Conservation (phyloP, 495 filamentous ascomycete species). For the Evansstolkia leycettana region DNA sequence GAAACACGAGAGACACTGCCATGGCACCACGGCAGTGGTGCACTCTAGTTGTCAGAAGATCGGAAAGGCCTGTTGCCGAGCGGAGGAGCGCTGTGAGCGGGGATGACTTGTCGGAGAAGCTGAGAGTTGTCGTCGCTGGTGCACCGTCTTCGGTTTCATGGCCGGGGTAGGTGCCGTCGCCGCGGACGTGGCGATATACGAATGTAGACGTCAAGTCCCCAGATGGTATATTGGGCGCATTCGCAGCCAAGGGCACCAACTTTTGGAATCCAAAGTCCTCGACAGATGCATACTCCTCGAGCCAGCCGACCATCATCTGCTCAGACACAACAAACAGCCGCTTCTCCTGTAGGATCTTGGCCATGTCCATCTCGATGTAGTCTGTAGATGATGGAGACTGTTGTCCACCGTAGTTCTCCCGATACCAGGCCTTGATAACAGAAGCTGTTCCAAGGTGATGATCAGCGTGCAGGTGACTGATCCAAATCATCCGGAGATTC, state of each 20-base stretch:
- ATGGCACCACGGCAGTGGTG: constrained; percentile 68
- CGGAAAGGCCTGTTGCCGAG: constrained; percentile 27
- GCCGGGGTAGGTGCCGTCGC: constrained; percentile 17
- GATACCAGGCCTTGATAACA: constrained; percentile 68
- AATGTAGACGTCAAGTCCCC: constrained; percentile 4
- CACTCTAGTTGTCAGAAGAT: constrained; percentile 47
- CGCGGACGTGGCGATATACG: constrained; percentile 17
- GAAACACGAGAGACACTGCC: constrained; percentile 66
- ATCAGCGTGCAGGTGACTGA: constrained; percentile 92
- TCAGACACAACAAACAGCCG: constrained; percentile 51
- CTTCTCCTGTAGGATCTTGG: constrained; percentile 28
- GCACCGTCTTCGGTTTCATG: background rate
- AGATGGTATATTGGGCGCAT: background rate
- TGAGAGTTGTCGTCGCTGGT: constrained; percentile 10
- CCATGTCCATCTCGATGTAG: constrained; percentile 15
- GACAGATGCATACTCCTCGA: constrained; percentile 64
- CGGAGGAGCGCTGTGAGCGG: constrained; percentile 23
- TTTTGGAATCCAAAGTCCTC: constrained; percentile 65
- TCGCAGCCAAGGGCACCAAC: constrained; percentile 34
- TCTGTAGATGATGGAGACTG: constrained; percentile 9
- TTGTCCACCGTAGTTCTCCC: constrained; percentile 31
- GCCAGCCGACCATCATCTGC: constrained; percentile 52
- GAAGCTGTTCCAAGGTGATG: constrained; percentile 79
- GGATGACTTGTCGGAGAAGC: constrained; percentile 14
- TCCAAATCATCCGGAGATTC: constrained; percentile 79